A percentile compares a stretch with the other conserved stretches of the same genome.
These are phyloP conservation scores for Populus tomentosa DNA, from an alignment of 441 rosid genomes.

Conservation along the genomic window DNA sequence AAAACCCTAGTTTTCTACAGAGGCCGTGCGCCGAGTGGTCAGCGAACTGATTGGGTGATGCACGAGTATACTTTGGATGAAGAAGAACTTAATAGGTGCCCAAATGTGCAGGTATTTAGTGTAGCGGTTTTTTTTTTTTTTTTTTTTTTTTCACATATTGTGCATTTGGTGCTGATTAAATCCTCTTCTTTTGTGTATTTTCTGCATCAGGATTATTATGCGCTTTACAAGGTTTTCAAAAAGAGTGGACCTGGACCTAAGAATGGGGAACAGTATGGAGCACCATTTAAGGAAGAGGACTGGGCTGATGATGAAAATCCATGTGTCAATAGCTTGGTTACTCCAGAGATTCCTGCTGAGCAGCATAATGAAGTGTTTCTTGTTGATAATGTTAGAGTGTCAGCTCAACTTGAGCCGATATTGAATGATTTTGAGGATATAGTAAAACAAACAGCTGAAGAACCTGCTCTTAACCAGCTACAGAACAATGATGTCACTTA, in stretches of 20 bases:
- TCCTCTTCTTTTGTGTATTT: background rate
- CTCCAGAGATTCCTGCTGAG: constrained; percentile 16
- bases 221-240: constrained; percentile 75
- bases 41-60: constrained; percentile 96
- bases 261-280: constrained; percentile 95
- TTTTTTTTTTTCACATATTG: background rate
- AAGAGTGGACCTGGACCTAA: constrained; percentile 96
- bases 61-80: constrained; percentile 87
- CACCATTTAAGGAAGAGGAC: constrained; percentile 84
- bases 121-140: background rate
- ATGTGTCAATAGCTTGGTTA: constrained; percentile 16
- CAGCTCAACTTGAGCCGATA: constrained; percentile 14
- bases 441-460: constrained; percentile 31
- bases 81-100: constrained; percentile 74
- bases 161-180: background rate
- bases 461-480: constrained; percentile 19
- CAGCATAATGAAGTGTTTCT: constrained; percentile 17
- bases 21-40: constrained; percentile 82
- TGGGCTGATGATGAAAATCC: constrained; percentile 64
- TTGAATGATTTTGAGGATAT: constrained; percentile 41
- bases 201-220: constrained; percentile 66
- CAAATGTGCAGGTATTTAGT: constrained; percentile 47
- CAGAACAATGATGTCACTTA: constrained; percentile 15
- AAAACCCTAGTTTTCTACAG: constrained; percentile 83
- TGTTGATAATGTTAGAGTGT: constrained; percentile 20